Base-by-base conservation (phyloP, 2,329 filamentous ascomycete species). In the Phialemoniopsis sp. region DNA sequence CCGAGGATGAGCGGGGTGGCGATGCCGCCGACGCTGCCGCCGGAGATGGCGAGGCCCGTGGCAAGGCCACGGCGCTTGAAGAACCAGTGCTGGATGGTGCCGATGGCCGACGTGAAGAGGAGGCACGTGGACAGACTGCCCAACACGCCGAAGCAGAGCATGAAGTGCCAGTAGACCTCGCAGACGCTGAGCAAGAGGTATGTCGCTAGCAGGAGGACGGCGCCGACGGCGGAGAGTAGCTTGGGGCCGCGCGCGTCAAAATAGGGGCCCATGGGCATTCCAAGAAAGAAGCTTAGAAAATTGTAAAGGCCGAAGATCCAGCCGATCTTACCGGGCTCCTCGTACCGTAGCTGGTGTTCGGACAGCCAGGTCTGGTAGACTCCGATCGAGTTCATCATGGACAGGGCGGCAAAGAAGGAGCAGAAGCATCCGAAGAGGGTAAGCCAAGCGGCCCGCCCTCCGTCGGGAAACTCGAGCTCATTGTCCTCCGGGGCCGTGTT, bases 251-350 rank as follows among this genome's bases (percentile, higher is more conserved):
- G 71, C 33, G 73, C 70, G 52, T 87, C 83, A 48, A 87, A 87
- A 18, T 85, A 60, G 0, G 83, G 82, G 2, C 83, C 83, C 33
- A 85, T 74, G 47, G 83, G 78, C 2, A 86, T 68, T 12, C 82
- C 81, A 30, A 78, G 76, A 53, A 85, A 80, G 56, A 86, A 85
- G 17, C 76, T 70, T 21, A 87, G 62, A 52, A 85, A 86, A 30
- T 78, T 68, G 49, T 82, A 85, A 40, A 87, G 64, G 43, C 77
- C 73, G 48, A 85, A 83, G 42, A 87, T 84, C 83, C 83, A 87
- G 3, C 80, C 80, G 32, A 83, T 75, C 16, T 67, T 68, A 19
- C 75, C 73, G 26, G 76, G 70, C 35, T 62, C 71, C 48, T 82
- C 76, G 17, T 67, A 58, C 16, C 63, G 63, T 13, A 87, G 64